Evolutionary conservation across 257 asterid species (phyloP).

Genomic region (Solanum megistacrolobum): DNA sequence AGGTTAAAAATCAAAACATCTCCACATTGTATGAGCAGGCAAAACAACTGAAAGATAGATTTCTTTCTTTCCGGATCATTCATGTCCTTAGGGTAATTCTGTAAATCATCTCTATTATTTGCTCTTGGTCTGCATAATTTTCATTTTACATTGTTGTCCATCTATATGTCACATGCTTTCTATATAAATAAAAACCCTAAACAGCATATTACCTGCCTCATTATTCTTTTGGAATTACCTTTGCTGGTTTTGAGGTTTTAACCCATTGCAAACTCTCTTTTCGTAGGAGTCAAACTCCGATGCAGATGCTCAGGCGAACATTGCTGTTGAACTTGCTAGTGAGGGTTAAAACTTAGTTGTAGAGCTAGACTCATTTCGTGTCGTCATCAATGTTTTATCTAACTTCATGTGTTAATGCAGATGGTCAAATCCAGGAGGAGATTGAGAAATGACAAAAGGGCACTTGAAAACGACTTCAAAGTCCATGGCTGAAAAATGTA

Average conservation of each 20-base stretch:
- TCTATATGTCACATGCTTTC: background rate
- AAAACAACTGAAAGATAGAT: conserved; percentile 22
- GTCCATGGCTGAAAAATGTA: background rate
- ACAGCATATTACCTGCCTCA: background rate
- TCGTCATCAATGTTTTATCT: background rate
- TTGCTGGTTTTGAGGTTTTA: background rate
- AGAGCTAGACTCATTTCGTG: background rate
- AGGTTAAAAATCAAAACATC: conserved; percentile 18
- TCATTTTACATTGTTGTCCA: background rate
- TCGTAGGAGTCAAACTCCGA: conserved; percentile 72
- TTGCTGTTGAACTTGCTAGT: conserved; percentile 84
- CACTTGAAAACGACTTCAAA: background rate
- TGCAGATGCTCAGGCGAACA: conserved; percentile 91
- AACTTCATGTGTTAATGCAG: conserved; percentile 22
- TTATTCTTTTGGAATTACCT: background rate
- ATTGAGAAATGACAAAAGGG: conserved; percentile 27
- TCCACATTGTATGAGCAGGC: conserved; percentile 16
- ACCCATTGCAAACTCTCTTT: background rate
- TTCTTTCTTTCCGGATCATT: conserved; percentile 16
- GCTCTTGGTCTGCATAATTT: background rate
- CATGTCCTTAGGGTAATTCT: conserved; percentile 18
- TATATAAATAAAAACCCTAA: background rate
- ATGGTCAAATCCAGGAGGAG: conserved; percentile 69
- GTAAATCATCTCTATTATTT: background rate
- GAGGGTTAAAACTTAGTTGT: conserved; percentile 1